Base-by-base conservation (phyloP, 208 protist species). In the Kentomonas sorsogonicus region DNA sequence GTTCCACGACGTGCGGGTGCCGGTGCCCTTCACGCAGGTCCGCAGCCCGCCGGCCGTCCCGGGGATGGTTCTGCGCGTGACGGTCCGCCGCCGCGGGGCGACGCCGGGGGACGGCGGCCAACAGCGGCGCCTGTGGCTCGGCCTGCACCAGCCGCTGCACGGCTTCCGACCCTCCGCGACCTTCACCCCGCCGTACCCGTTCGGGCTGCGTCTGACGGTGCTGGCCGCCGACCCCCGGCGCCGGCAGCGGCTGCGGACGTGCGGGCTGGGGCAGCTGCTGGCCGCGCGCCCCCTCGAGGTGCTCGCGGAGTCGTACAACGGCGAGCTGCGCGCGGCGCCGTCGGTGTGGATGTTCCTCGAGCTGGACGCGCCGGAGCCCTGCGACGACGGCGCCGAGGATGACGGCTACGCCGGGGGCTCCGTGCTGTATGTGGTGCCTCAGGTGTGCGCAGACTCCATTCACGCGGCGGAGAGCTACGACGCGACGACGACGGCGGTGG, bases 301-400 rank as follows among this genome's bases (percentile, higher is more conserved):
- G 13, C 58, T 87, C 16, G 67, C 79, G 1, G 72, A 79, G 48
- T 87, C 79, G 22, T 87, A 78, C 52, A 59, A 70, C 38, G 79
- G 79, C 11, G 72, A 73, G 50, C 57, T 54, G 18, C 66, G 75
- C 62, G 15, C 39, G 38, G 57, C 72, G 43, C 72, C 74, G 22
- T 66, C 69, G 18, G 76, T 87, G 66, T 87, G 79, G 79, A 87
- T 87, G 75, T 79, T 74, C 58, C n/a, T 87, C 22, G 79, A 87
- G 59, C 44, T 87, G 29, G 72, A 87, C 20, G 3, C 63, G 1
- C 3, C 15, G 6, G 57, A 58, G n/a, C 10, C 9, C 23, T 22
- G 11, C 3, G 36, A 44, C 5, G 18, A 31, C 43, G 33, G 4
- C 2, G 20, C 41, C 7, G 40, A 16, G 23, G 39, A 61, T 3